Base-by-base conservation (phyloP, 2,329 filamentous ascomycete genomes). In the Cladosporium sphaerospermum region DNA sequence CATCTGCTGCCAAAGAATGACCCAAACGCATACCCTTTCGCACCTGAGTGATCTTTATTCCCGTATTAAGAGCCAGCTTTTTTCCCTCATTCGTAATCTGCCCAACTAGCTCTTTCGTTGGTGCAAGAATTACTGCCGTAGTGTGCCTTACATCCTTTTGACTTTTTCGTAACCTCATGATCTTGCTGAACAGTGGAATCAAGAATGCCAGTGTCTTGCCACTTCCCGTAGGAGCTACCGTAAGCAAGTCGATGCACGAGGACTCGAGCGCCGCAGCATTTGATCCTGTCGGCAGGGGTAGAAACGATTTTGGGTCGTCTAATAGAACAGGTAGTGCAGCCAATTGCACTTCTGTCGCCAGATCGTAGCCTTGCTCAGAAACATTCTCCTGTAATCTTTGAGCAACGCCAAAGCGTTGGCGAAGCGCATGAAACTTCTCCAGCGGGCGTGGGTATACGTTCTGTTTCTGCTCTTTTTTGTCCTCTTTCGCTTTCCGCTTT, bases 161-260 rank as follows among this genome's bases (percentile, higher is more conserved):
- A n/a, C 55, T 45, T 7, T 56, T 54, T 16, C 61, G 61, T 40
- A 67, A 59, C 3, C 61, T 59, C n/a, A 70, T 59, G 14, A 95
- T 83, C 43, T 81, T 79, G 65, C 95, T 86, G 61, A 99, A 83
- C 3, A 90, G 79, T 0, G 92, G 91, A 40, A 99, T 87, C 62
- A 97, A 71, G 64, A 96, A 99, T 14, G 90, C 89, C 58, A 99
- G 75, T 0, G 93, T 99, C 76, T 99, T 99, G 42, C 93, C 93
- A 68, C 92, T 97, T 19, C 93, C 93, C 0, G 93, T 99, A 1
- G 93, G 93, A 3, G 93, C 93, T 41, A 97, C 84, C 0, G 89
- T 88, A 57, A 99, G 71, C 37, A 99, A 82, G 73, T 99, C 85
- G 4, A 92, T 75, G 10, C 75, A 73, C 18, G 61, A 54, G 10